Percentiles rank a stretch among this genome's conserved stretches.
Conservation (phyloP, 2,329 filamentous ascomycete genomes). For the Pseudofabraea citricarpa region DNA sequence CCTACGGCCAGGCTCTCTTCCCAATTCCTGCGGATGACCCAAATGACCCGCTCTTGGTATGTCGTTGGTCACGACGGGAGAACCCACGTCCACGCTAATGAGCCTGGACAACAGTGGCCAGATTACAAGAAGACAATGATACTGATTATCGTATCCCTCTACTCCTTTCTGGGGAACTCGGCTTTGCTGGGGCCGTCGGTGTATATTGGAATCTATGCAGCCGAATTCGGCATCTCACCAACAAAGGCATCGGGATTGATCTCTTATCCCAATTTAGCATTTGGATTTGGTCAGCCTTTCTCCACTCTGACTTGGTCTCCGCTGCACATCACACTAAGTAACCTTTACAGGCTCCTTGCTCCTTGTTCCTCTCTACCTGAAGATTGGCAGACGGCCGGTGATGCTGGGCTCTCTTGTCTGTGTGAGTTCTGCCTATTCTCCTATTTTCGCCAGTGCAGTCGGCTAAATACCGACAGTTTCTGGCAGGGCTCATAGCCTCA, state of each 20-base stretch:
- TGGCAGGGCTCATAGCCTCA: conserved; percentile 18
- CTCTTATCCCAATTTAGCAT: conserved; percentile 56
- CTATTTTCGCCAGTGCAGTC: too few relatives aligned
- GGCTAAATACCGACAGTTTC: conserved; percentile 5
- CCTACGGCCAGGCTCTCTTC: conserved; percentile 54
- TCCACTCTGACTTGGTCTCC: too few relatives aligned
- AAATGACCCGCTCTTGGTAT: conserved; percentile 56
- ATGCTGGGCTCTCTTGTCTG: conserved; percentile 16
- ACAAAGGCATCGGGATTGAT: conserved; percentile 49
- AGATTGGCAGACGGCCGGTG: conserved; percentile 20
- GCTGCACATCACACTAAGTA: too few relatives aligned
- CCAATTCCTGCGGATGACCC: conserved; percentile 57
- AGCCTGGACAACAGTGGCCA: too few relatives aligned
- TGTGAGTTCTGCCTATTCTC: conserved; percentile 6
- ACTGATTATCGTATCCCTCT: conserved; percentile 46
- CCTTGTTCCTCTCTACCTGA: conserved; percentile 51
- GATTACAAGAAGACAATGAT: conserved; percentile 52
- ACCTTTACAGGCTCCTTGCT: conserved; percentile 45
- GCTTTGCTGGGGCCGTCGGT: conserved; percentile 52
- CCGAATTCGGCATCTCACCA: conserved; percentile 45
- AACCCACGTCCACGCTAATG: too few relatives aligned
- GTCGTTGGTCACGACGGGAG: too few relatives aligned
- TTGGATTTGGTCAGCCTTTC: conserved; percentile 43
- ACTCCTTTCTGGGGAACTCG: conserved; percentile 55
- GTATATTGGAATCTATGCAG: conserved; percentile 50